Base-by-base conservation (phyloP, 148 eudicot genomes). In the Rheum nobile region DNA sequence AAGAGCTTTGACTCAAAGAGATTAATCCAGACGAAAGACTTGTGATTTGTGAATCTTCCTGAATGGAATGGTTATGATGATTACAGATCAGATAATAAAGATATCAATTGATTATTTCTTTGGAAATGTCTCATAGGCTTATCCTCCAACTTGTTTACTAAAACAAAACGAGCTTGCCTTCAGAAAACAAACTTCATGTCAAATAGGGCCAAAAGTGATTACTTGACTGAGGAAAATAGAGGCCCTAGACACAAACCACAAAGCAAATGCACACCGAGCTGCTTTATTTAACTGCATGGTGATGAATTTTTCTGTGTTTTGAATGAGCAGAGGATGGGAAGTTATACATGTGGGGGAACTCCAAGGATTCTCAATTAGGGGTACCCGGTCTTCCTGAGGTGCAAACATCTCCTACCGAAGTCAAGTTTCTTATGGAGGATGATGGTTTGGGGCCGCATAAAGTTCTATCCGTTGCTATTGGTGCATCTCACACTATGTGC, bases 401-500 rank as follows among this genome's bases (percentile, higher is more conserved):
- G 50, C 96, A 95, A 69, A 78, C 87, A 17, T 70, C 85, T 74
- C 99, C 99, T 0, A 79, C 90, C 19, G 90, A 95, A 84, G 97
- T 95, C 41, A 85, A 88, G 50, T 95, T 95, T 82, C 91, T 90
- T 54, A 75, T 35, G 70, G 96, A 92, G 75, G 92, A 91, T 65
- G 96, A 90, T 73, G 91, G 83, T 35, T 75, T 90, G 29, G 97
- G 91, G 12, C 74, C 79, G 34, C 90, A 87, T 76, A 80, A 73
- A 8, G 98, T 93, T 61, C 83, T 90, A 38, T 82, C 89, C 1
- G 90, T 89, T 21, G 89, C 92, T 46, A 38, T 88, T 50, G 98
- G 98, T 44, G 98, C 98, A 71, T 88, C 90, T 71, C 98, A 93
- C 83, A 83, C 93, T 22, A 81, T 95, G 79, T 90, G 97, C 84